Evolutionary conservation across 1,139 yeast species (phyloP).

Genomic region (Geotrichum aggregatum): DNA sequence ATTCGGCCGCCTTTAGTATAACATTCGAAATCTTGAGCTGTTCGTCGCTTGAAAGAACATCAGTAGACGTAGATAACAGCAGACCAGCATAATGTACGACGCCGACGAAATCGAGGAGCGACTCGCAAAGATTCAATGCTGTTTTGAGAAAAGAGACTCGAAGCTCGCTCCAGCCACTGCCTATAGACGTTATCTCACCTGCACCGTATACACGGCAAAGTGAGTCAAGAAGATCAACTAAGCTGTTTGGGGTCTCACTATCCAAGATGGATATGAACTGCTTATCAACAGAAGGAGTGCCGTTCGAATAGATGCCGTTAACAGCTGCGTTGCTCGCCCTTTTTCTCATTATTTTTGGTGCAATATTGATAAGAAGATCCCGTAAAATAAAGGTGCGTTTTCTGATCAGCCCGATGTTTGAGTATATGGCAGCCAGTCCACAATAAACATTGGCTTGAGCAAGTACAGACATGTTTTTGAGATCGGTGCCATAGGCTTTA

Average conservation of each 20-base stretch:
- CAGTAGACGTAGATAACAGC: slow-evolving; percentile 52
- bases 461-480: slow-evolving; percentile 43
- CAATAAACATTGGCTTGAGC: slow-evolving; percentile 50
- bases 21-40: slow-evolving; percentile 40
- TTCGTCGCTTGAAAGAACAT: slow-evolving; percentile 49
- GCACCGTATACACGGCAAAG: slow-evolving; percentile 35
- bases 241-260: slow-evolving; percentile 25
- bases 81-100: slow-evolving; percentile 49
- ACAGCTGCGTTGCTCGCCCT: slow-evolving; percentile 27
- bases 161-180: slow-evolving; percentile 53
- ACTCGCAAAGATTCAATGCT: slow-evolving; percentile 53
- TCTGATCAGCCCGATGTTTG: slow-evolving; percentile 56
- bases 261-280: slow-evolving; percentile 20
- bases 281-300: slow-evolving; percentile 9
- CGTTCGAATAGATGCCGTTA: slow-evolving; percentile 26
- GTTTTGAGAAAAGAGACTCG: slow-evolving; percentile 56
- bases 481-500: slow-evolving; percentile 47
- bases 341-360: slow-evolving; percentile 43
- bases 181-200: slow-evolving; percentile 32
- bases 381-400: slow-evolving; percentile 69
- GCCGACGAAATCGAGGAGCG: slow-evolving; percentile 47
- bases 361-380: slow-evolving; percentile 51
- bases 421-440: slow-evolving; percentile 62
- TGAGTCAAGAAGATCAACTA: slow-evolving; percentile 33
- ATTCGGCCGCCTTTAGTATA: slow-evolving; percentile 34